These are phyloP conservation scores for Chernovozyma aurita DNA, from an alignment of 1,139 yeast genomes.

Conservation along the genomic window DNA sequence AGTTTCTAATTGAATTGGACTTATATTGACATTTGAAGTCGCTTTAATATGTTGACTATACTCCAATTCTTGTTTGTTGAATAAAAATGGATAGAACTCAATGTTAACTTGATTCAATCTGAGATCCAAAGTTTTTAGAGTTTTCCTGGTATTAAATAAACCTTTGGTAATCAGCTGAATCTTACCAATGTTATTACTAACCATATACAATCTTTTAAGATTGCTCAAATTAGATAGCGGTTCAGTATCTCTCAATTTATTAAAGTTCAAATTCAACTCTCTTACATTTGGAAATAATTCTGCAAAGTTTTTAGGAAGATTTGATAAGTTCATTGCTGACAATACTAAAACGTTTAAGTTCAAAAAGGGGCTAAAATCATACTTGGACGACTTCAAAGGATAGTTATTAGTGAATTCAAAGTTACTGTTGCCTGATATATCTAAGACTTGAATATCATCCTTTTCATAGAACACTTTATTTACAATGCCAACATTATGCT, in stretches of 20 bases:
- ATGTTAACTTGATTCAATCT: slow-evolving; percentile 48
- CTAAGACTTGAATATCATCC: slow-evolving; percentile 24
- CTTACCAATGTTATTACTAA: slow-evolving; percentile 41
- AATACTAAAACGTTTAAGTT: slow-evolving; percentile 38
- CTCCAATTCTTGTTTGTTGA: slow-evolving; percentile 42
- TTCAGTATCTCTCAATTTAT: slow-evolving; percentile 28
- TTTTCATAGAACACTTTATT: slow-evolving; percentile 15
- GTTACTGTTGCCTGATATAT: slow-evolving; percentile 34
- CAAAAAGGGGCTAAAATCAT: slow-evolving; percentile 20
- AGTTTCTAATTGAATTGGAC: slow-evolving; percentile 38
- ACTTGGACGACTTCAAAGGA: too few relatives aligned
- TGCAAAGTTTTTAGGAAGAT: slow-evolving; percentile 33
- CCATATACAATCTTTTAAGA: slow-evolving; percentile 37
- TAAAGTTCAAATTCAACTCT: slow-evolving; percentile 49
- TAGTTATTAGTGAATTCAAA: slow-evolving; percentile 1
- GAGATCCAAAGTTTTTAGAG: slow-evolving; percentile 40
- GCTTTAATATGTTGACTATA: slow-evolving; percentile 12
- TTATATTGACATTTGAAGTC: slow-evolving; percentile 10
- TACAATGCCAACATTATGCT: slow-evolving; percentile 17
- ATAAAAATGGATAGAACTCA: slow-evolving; percentile 50
- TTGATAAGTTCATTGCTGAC: slow-evolving; percentile 40
- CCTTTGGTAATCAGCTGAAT: slow-evolving; percentile 32
- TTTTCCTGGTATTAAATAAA: slow-evolving; percentile 25
- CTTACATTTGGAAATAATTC: slow-evolving; percentile 42
- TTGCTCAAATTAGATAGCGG: slow-evolving; percentile 26